phyloP scores from a whole-genome alignment of 768 basidiomycete species.

The Suillus tomentosus region DNA sequence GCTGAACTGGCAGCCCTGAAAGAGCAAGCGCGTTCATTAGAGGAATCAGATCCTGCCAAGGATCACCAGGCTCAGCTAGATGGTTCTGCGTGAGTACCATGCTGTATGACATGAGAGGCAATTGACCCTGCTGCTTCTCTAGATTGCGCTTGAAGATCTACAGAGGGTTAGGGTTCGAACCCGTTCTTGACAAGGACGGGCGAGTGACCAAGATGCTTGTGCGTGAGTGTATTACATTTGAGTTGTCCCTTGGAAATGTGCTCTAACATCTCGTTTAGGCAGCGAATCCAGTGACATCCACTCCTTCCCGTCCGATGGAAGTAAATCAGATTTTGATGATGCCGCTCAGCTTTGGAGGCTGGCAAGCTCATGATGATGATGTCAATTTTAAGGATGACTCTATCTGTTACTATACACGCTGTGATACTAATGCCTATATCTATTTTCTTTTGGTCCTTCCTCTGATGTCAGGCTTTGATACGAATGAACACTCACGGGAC shows the following conservation, averaged over 20 bases:
- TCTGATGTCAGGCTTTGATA: neutral
- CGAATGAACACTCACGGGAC: neutral
- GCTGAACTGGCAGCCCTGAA: constrained; percentile 69
- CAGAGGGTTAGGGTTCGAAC: constrained; percentile 72
- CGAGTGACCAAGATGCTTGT: constrained; percentile 63
- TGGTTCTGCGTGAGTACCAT: constrained; percentile 57
- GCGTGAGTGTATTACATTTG: constrained; percentile 45
- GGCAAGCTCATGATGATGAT: constrained; percentile 39
- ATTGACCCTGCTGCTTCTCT: constrained; percentile 13
- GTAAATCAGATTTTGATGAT: constrained; percentile 30
- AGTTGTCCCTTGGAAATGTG: neutral
- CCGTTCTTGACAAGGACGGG: constrained; percentile 56
- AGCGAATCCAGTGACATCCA: constrained; percentile 45
- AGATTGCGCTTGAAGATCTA: constrained; percentile 72
- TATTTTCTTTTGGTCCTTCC: neutral
- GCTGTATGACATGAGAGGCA: neutral
- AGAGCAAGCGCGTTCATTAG: constrained; percentile 60
- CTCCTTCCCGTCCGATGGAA: constrained; percentile 31
- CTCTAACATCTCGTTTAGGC: constrained; percentile 37
- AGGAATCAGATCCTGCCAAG: constrained; percentile 69
- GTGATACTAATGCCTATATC: neutral
- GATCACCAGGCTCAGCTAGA: constrained; percentile 74
- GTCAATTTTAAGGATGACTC: neutral
- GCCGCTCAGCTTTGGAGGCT: constrained; percentile 38
- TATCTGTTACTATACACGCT: neutral